A percentile compares a stretch with the other conserved stretches of the same genome.
These are phyloP conservation scores for Umbilicaria muhlenbergii DNA, from an alignment of 495 filamentous ascomycete species.

Conservation along the genomic window DNA sequence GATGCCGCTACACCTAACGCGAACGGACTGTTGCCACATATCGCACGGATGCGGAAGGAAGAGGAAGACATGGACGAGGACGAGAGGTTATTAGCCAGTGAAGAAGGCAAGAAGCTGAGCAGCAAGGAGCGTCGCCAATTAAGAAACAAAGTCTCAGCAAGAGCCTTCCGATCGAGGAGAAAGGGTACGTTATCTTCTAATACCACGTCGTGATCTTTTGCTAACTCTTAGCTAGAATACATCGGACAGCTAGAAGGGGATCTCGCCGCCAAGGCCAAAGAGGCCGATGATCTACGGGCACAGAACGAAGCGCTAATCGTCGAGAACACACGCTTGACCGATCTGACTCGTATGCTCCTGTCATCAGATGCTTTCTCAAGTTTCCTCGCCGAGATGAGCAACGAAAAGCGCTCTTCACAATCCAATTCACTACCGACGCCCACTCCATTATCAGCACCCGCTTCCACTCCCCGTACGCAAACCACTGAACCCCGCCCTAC, in stretches of 20 bases:
- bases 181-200: constrained; percentile 54
- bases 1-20: constrained; percentile 27
- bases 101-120: constrained; percentile 92
- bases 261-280: constrained; percentile 53
- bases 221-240: constrained; percentile 63
- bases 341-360: constrained; percentile 68
- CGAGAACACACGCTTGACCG: constrained; percentile 64
- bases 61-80: constrained; percentile 99
- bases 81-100: constrained; percentile 78
- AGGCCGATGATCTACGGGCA: constrained; percentile 51
- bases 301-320: constrained; percentile 61
- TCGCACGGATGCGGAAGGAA: constrained; percentile 54
- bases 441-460: constrained; percentile 23
- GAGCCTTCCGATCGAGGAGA: constrained; percentile 85
- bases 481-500: neutral
- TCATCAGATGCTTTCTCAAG: constrained; percentile 72
- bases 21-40: constrained; percentile 16
- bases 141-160: constrained; percentile 94
- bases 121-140: constrained; percentile 90
- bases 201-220: constrained; percentile 3
- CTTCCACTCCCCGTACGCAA: constrained; percentile 11
- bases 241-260: constrained; percentile 84
- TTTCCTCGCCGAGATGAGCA: constrained; percentile 60
- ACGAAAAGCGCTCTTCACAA: constrained; percentile 23
- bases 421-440: constrained; percentile 15